Base-by-base conservation (phyloP, 1,139 yeast species). In the Taphrina flavorubra region DNA sequence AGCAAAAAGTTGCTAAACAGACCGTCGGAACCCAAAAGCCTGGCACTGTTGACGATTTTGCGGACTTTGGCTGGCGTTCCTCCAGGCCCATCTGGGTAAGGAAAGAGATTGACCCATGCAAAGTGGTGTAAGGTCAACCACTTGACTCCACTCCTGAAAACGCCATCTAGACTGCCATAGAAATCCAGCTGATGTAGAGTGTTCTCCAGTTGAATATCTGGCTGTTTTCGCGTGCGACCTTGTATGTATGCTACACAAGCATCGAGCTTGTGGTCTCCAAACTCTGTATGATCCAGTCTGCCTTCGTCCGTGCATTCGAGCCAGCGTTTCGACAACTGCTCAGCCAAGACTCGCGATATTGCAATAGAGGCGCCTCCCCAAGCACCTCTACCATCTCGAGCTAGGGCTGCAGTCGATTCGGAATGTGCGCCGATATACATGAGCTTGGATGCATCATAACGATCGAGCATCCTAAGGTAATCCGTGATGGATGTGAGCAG, bases 281-380 rank as follows among this genome's bases (percentile, higher is more conserved):
- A 56, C 14, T 40, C 37, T 8, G 49, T 56, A 31, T 56, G 60
- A 49, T 40, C 49, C 49, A 56, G 36, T 39, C 60, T 37, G 25
- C 60, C 49, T 25, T 37, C 49, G 14, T 14, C 13, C n/a, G 13
- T 18, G 20, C 60, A 56, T 34, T 56, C 60, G 49, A 20, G 34
- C 60, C 60, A 56, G 49, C 49, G 47, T 18, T 40, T 13, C 34
- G 49, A 39, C 11, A 56, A 8, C 16, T 56, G 60, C 13, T 39
- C 36, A n/a, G 60, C 60, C 49, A 56, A 13, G 11, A 31, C 37
- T 20, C 60, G 49, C 13, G 49, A 39, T 36, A 56, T 25, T 10
- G 60, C 60, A 39, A 56, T 56, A 18, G 49, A 39, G 1, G 60
- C 60, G 10, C 60, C 60, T 20, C 60, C 60, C 60, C 60, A 56